A percentile compares a stretch with the other conserved stretches of the same genome.
These are phyloP conservation scores for Epicoccum nigrum DNA, from an alignment of 2,329 filamentous ascomycete genomes.

Conservation along the genomic window DNA sequence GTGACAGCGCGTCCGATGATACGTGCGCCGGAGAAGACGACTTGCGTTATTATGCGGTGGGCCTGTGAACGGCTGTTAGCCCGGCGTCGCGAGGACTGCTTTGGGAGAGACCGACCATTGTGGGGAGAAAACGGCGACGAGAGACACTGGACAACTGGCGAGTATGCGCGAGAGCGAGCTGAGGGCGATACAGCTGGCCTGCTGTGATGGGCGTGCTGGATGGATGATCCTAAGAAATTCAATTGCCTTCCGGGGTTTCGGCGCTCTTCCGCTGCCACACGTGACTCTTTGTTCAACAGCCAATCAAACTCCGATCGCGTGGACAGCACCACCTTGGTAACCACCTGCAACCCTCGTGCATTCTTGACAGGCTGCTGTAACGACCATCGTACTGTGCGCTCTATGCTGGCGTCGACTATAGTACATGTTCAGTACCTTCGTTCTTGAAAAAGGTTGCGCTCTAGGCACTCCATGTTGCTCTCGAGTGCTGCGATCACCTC, in stretches of 20 bases:
- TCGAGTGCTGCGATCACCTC: slow-evolving; percentile 16
- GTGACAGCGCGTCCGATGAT: slow-evolving; percentile 91
- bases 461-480: neutral
- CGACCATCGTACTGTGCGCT: neutral
- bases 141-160: neutral
- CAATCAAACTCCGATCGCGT: slow-evolving; percentile 45
- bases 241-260: slow-evolving; percentile 37
- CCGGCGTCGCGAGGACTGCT: neutral
- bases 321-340: slow-evolving; percentile 21
- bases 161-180: neutral
- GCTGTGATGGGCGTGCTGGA: slow-evolving; percentile 23
- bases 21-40: slow-evolving; percentile 86
- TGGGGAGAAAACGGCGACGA: neutral
- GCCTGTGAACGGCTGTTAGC: slow-evolving; percentile 67
- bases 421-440: neutral
- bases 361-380: neutral
- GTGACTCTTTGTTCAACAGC: slow-evolving; percentile 26
- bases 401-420: neutral
- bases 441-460: neutral
- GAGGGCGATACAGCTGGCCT: slow-evolving; percentile 9
- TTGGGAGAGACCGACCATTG: slow-evolving; percentile 32
- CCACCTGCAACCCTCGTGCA: neutral
- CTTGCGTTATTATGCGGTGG: slow-evolving; percentile 91
- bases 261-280: slow-evolving; percentile 29
- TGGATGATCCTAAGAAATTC: slow-evolving; percentile 20